Base-by-base conservation (phyloP, 148 eudicot species). In the Limonium bicolor region DNA sequence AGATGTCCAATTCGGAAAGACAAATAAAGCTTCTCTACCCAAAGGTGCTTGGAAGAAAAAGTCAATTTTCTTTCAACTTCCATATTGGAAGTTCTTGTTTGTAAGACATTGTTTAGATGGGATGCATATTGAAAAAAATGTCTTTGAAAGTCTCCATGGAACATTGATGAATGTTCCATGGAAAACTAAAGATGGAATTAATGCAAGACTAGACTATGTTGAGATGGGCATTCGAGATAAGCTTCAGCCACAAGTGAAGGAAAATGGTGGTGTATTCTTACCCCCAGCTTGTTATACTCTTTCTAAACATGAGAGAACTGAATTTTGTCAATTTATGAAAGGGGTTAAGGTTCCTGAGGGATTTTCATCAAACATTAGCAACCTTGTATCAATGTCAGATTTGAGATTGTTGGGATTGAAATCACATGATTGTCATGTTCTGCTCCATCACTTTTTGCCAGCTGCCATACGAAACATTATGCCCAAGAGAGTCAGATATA, bases 391-490 rank as follows among this genome's bases (percentile, higher is more conserved):
- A n/a, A 31, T 47, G 36, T 6, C 6, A 12, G 6, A 46, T 15
- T 30, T 26, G 29, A 46, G 23, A 20, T 36, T 13, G 27, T 20
- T 8, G 19, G 53, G 13, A 26, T 26, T 48, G 16, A 57, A 57
- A 29, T 48, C 54, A n/a, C 54, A 48, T 41, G 62, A 58, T 50
- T 50, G 27, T 34, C 49, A 58, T 41, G 29, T 58, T 28, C 22
- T 58, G 31, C 14, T 58, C 31, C 46, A 50, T 9, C 30, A 41
- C 7, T 16, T 58, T 15, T 27, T 40, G 12, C 56, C 43, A 3
- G 25, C 50, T 17, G 34, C 55, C 10, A 40, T 58, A 3, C 28
- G 42, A 14, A 31, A 32, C 7, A 31, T 50, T 4, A 12, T 58
- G 24, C 50, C 55, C 1, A 49, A 34, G 20, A 12, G 43, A 41